Percentiles rank a stretch among this genome's conserved stretches.
Conservation (phyloP, 2,329 filamentous ascomycete species). For the Reticulascus tulasneorum region DNA sequence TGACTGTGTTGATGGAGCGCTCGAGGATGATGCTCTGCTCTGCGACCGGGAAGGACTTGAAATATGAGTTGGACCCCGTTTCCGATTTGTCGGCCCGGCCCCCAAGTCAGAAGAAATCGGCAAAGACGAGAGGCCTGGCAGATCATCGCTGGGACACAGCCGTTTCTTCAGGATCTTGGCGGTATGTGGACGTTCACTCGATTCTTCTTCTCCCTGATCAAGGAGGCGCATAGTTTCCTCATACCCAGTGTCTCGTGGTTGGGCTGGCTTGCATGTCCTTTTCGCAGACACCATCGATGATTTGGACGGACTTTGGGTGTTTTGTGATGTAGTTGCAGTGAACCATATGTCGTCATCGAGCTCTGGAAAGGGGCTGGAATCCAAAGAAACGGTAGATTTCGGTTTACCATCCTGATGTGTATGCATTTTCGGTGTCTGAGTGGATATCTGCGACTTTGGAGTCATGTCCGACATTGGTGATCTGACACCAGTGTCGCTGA, state of each 20-base stretch:
- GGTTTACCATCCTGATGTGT: conserved; percentile 4
- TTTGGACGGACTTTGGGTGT: conserved; percentile 29
- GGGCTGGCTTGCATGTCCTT: conserved; percentile 21
- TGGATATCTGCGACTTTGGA: neutral
- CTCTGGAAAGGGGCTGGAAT: conserved; percentile 30
- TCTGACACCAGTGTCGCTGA: conserved; percentile 3
- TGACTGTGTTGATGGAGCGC: conserved; percentile 2
- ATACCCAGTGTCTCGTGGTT: conserved; percentile 31
- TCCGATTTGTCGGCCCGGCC: conserved; percentile 12
- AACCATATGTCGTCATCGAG: conserved; percentile 34
- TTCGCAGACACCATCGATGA: conserved; percentile 20
- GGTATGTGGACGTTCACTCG: conserved; percentile 15
- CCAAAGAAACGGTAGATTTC: conserved; percentile 16
- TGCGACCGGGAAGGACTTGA: conserved; percentile 25
- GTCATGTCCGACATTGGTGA: conserved; percentile 4
- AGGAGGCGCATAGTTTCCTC: conserved; percentile 40
- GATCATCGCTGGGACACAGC: conserved; percentile 29
- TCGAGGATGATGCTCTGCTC: conserved; percentile 27
- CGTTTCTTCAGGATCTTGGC: conserved; percentile 8
- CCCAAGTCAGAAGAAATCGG: conserved; percentile 16
- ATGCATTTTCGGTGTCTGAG: conserved; percentile 2
- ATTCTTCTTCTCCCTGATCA: conserved; percentile 27
- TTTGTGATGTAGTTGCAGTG: conserved; percentile 33
- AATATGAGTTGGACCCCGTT: conserved; percentile 7
- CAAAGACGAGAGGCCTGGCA: conserved; percentile 16